These are phyloP conservation scores for Yarrowia sp. DNA, from an alignment of 805 yeast species.

Conservation along the genomic window DNA sequence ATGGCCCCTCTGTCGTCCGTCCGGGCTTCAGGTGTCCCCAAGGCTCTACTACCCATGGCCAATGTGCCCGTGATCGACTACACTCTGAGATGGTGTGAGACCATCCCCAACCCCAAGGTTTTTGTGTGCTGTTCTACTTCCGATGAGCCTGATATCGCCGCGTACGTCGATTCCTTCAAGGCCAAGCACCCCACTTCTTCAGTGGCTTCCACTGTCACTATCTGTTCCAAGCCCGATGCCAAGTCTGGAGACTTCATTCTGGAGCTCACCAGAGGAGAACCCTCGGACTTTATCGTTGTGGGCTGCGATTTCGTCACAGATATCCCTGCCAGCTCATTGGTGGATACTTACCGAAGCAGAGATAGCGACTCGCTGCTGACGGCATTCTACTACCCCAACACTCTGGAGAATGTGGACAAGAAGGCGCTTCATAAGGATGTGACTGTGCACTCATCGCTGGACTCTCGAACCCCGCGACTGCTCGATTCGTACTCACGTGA, in stretches of 20 bases:
- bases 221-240: constrained; percentile 20
- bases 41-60: constrained; percentile 86
- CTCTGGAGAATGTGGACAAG: constrained; percentile 73
- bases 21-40: constrained; percentile 64
- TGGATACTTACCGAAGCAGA: constrained; percentile 77
- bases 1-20: constrained; percentile 65
- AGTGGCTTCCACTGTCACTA: neutral
- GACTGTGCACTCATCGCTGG: constrained; percentile 44
- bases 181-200: neutral
- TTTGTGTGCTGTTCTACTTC: constrained; percentile 12
- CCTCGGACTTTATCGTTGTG: constrained; percentile 65
- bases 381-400: constrained; percentile 71
- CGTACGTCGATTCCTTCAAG: neutral
- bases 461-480: constrained; percentile 44
- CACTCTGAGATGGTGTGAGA: constrained; percentile 89
- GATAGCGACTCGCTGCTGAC: constrained; percentile 65
- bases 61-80: constrained; percentile 85
- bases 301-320: constrained; percentile 96
- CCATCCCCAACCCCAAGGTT: constrained; percentile 45
- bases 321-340: constrained; percentile 82
- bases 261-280: constrained; percentile 21
- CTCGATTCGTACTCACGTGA: constrained; percentile 72
- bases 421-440: constrained; percentile 67
- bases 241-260: constrained; percentile 33
- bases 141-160: neutral